Base-by-base conservation (phyloP, 2,329 filamentous ascomycete species). In the Phialophora tarda region DNA sequence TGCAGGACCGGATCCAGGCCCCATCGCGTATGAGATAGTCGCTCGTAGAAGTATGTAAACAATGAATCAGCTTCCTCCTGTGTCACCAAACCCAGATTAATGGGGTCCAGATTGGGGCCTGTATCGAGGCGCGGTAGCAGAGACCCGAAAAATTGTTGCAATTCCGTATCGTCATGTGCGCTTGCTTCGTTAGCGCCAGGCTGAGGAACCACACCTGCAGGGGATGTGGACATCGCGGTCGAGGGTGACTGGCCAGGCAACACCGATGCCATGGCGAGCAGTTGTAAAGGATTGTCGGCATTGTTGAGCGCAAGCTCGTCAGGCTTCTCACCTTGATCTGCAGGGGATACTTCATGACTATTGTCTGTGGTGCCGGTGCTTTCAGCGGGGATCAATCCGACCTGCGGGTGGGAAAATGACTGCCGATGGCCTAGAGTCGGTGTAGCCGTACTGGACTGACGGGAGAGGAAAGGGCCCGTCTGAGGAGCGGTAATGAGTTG, bases 1-100 rank as follows among this genome's bases (percentile, higher is more conserved):
- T 91, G 89, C 4, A 91, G 79, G 14, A 84, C 75, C 1, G 88
- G 88, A 71, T 91, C 89, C 8, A 91, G 84, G 0, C 89, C 89
- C 89, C 89, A 92, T 74, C 89, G 80, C 0, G 89, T 92, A 74
- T 92, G 89, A 1, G 89, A 86, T 4, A 92, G 82, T 58, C 89
- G 88, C 26, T 87, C 82, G 73, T 90, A 87, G 71, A 91, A 92
- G 72, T 88, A 71, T 5, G 81, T 77, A 63, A 91, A 88, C 1
- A 92, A 80, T 2, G 83, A 82, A 34, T 87, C 84, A 0, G 88
- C 86, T 75, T 92, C 89, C 11, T 87, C 82, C 30, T 84, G 77
- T 0, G 87, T 89, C 3, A 91, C 84, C n/a, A 91, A 81, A 0
- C 89, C 89, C 34, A 91, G 76, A n/a, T 88, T 84, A 14, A 92